Conservation (phyloP, 305 asterid species). For the Fraxinus baroniana region DNA sequence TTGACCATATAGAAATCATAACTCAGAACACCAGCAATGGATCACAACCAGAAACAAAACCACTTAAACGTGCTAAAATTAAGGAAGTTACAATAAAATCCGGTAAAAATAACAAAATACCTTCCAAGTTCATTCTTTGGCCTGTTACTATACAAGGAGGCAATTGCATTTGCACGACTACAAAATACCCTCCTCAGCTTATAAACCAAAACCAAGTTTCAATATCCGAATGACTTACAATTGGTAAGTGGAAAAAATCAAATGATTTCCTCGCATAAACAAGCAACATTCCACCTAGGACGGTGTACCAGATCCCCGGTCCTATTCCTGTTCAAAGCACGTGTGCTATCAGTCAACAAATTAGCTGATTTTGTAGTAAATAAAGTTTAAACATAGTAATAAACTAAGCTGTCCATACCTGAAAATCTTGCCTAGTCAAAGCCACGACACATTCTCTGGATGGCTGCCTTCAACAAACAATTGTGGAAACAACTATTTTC, state of each 20-base stretch:
- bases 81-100: slow-evolving; percentile 13
- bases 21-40: neutral
- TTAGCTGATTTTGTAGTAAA: slow-evolving; percentile 22
- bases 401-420: slow-evolving; percentile 32
- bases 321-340: slow-evolving; percentile 43
- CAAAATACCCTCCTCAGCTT: slow-evolving; percentile 30
- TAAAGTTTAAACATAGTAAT: slow-evolving; percentile 23
- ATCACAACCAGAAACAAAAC: slow-evolving; percentile 7
- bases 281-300: slow-evolving; percentile 34
- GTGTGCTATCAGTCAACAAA: slow-evolving; percentile 38
- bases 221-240: slow-evolving; percentile 42
- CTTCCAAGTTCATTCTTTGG: slow-evolving; percentile 15
- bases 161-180: slow-evolving; percentile 22
- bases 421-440: slow-evolving; percentile 36
- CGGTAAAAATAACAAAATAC: slow-evolving; percentile 10
- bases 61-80: slow-evolving; percentile 7
- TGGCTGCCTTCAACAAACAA: slow-evolving; percentile 26
- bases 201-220: slow-evolving; percentile 23
- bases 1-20: neutral
- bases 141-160: slow-evolving; percentile 15
- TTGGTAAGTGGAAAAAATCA: slow-evolving; percentile 30
- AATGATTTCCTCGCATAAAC: slow-evolving; percentile 36
- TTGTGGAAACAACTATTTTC: slow-evolving; percentile 24
- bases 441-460: slow-evolving; percentile 28
- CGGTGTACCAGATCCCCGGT: slow-evolving; percentile 37